These are phyloP conservation scores for Wallacemonas collosoma DNA, from an alignment of 208 protist species.

Conservation along the genomic window DNA sequence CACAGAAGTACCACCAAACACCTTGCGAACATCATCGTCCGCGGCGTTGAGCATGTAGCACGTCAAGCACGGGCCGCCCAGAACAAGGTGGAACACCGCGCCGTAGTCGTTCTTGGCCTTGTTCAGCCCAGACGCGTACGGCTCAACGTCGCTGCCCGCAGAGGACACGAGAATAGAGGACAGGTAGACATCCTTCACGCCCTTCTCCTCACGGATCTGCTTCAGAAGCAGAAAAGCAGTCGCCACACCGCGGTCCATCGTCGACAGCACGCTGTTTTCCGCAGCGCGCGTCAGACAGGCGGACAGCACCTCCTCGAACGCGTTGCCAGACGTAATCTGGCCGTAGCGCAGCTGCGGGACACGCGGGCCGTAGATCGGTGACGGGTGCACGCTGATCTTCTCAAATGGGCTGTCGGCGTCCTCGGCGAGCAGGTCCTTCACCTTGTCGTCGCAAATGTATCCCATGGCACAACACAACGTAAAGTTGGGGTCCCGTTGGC, in stretches of 20 bases:
- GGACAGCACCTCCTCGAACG: constrained; percentile 63
- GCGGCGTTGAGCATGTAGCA: constrained; percentile 74
- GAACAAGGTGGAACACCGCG: constrained; percentile 68
- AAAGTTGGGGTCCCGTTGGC: no score
- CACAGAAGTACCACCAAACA: neutral
- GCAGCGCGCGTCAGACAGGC: constrained; percentile 40
- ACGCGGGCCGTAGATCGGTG: constrained; percentile 77
- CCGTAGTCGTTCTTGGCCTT: constrained; percentile 54
- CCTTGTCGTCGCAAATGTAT: constrained; percentile 71
- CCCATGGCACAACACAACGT: no score
- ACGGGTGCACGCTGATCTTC: constrained; percentile 59
- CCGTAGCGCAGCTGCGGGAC: constrained; percentile 62
- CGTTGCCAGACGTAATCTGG: constrained; percentile 34
- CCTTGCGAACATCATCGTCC: constrained; percentile 40
- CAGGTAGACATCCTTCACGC: constrained; percentile 67
- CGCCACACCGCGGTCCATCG: constrained; percentile 46
- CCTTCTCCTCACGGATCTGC: constrained; percentile 52
- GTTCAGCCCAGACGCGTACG: constrained; percentile 51
- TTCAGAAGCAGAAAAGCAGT: constrained; percentile 58
- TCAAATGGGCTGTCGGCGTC: constrained; percentile 44
- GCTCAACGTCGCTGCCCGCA: constrained; percentile 48
- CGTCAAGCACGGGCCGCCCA: constrained; percentile 67
- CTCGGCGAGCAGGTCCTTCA: constrained; percentile 57
- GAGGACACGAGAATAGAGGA: constrained; percentile 70
- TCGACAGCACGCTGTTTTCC: constrained; percentile 44